These are phyloP conservation scores for Xerophyta viscosa DNA, from an alignment of 106 monocot species.

Conservation along the genomic window DNA sequence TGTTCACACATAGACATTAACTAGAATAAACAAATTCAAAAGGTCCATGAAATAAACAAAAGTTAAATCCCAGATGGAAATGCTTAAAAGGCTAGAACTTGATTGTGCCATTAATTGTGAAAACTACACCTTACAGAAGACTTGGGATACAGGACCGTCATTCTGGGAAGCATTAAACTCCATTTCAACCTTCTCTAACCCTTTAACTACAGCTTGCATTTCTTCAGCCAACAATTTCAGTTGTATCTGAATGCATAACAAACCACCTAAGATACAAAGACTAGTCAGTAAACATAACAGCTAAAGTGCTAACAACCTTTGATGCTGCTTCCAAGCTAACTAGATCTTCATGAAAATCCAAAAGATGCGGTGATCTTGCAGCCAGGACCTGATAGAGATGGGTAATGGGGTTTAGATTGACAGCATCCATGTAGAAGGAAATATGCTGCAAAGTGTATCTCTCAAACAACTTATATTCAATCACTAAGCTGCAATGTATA, in stretches of 20 bases:
- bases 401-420: too few species aligned
- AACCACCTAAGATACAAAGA: background rate
- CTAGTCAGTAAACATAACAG: slow-evolving; percentile 5
- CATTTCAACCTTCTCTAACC: slow-evolving; percentile 74
- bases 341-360: slow-evolving; percentile 79
- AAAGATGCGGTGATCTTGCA: slow-evolving; percentile 62
- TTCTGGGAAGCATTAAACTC: slow-evolving; percentile 80
- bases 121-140: slow-evolving; percentile 77
- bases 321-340: slow-evolving; percentile 79
- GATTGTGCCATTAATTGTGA: too few species aligned
- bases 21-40: too few species aligned
- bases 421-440: too few species aligned
- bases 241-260: slow-evolving; percentile 41
- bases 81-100: too few species aligned
- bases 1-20: too few species aligned
- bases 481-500: too few species aligned
- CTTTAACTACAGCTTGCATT: slow-evolving; percentile 96
- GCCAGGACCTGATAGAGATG: slow-evolving; percentile 92
- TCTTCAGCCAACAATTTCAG: slow-evolving; percentile 91
- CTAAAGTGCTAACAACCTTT: slow-evolving; percentile 43
- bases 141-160: slow-evolving; percentile 90
- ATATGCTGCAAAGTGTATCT: too few species aligned
- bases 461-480: too few species aligned
- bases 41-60: too few species aligned
- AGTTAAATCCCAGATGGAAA: too few species aligned